Evolutionary conservation across 192 early-diverging fungal genomes (phyloP).

Genomic region (Spinellus fusiger): DNA sequence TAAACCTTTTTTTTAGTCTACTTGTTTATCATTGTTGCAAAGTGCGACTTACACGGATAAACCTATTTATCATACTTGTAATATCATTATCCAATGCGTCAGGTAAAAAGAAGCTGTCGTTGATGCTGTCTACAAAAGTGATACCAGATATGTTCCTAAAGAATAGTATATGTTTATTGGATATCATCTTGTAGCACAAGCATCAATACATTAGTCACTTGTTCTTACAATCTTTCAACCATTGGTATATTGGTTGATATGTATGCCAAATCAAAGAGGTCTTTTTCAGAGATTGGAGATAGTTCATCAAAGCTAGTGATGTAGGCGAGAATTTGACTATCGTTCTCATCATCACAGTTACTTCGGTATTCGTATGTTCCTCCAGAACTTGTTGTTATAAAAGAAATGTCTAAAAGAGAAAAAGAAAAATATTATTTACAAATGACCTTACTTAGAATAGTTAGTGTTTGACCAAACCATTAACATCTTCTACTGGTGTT

Average conservation of each 20-base stretch:
- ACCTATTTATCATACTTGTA: conserved; percentile 2
- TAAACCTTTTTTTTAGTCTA: not conserved
- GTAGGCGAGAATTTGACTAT: conserved; percentile 4
- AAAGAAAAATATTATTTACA: conserved; percentile 1
- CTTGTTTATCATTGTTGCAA: not conserved
- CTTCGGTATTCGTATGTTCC: not conserved
- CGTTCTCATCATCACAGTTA: not conserved
- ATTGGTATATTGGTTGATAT: conserved; percentile 6
- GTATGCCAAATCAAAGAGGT: conserved; percentile 5
- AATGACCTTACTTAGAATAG: not conserved
- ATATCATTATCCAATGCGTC: conserved; percentile 3
- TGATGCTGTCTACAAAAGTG: conserved; percentile 1
- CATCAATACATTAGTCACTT: not conserved
- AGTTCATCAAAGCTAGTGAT: conserved; percentile 6
- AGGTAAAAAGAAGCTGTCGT: not conserved
- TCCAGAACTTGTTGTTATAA: conserved; percentile 3
- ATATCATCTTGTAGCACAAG: not conserved
- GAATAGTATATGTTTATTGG: not conserved
- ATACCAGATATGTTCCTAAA: conserved; percentile 4
- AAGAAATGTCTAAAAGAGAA: conserved; percentile 4
- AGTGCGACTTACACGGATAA: conserved; percentile 1
- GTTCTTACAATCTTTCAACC: not conserved
- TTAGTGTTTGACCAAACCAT: conserved; percentile 1
- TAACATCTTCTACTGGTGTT: conserved; percentile 2
- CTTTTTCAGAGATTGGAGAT: conserved; percentile 2